A percentile compares a stretch with the other conserved stretches of the same genome.
Conservation (phyloP, 129 eudicot genomes). For the Glebionis coronaria region DNA sequence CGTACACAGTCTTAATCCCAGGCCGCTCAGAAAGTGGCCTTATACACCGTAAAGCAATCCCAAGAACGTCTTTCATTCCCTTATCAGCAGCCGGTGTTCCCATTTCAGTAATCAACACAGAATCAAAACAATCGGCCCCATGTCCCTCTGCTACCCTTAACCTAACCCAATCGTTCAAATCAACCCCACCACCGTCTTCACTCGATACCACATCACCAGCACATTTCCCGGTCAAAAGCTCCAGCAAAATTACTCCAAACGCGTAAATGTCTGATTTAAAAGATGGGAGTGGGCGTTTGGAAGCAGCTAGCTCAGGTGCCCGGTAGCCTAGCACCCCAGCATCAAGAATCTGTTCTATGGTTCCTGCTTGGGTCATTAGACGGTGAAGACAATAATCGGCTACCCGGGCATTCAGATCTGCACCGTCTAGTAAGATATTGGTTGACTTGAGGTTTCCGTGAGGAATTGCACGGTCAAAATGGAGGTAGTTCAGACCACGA, state of each 20-base stretch:
- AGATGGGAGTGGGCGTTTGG: slow-evolving; percentile 94
- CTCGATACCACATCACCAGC: slow-evolving; percentile 98
- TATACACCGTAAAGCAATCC: slow-evolving; percentile 80
- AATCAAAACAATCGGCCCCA: slow-evolving; percentile 83
- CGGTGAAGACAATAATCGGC: slow-evolving; percentile 98
- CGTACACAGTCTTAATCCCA: slow-evolving; percentile 94
- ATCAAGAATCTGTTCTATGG: slow-evolving; percentile 88
- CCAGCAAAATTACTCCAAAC: slow-evolving; percentile 86
- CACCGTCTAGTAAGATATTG: slow-evolving; percentile 74
- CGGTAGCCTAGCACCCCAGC: slow-evolving; percentile 97
- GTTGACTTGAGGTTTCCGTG: slow-evolving; percentile 98
- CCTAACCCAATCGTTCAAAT: slow-evolving; percentile 91
- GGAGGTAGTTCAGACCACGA: slow-evolving; percentile 98
- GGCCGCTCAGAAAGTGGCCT: slow-evolving; percentile 92
- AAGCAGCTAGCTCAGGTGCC: slow-evolving; percentile 83
- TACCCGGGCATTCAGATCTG: slow-evolving; percentile 76
- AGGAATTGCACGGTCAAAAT: slow-evolving; percentile 93
- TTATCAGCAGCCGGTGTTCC: slow-evolving; percentile 63
- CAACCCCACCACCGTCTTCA: slow-evolving; percentile 92
- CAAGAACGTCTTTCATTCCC: slow-evolving; percentile 86
- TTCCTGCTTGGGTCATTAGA: slow-evolving; percentile 96
- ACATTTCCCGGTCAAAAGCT: slow-evolving; percentile 85
- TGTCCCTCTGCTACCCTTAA: slow-evolving; percentile 81
- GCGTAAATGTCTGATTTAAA: slow-evolving; percentile 95
- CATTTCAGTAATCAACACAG: slow-evolving; percentile 54